Evolutionary conservation across 345 rosid species (phyloP).

Genomic region (Gossypium anomalum): DNA sequence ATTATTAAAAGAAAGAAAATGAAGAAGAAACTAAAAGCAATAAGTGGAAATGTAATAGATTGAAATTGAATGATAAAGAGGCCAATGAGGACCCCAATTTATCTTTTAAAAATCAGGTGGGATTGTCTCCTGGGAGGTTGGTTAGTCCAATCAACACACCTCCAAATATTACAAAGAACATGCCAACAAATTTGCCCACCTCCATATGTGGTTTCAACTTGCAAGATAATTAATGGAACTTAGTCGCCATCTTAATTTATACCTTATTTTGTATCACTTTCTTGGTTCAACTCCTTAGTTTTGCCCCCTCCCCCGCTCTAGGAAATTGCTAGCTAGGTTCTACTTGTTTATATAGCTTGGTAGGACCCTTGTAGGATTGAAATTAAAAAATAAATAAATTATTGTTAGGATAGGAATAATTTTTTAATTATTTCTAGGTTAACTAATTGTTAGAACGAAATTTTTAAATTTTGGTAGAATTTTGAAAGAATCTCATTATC

Average conservation of each 20-base stretch:
- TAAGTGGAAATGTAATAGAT: background rate
- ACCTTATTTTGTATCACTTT: background rate
- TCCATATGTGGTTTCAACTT: background rate
- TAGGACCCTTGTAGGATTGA: background rate
- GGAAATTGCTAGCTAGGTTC: background rate
- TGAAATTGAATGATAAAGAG: background rate
- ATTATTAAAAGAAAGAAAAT: constrained; percentile 5
- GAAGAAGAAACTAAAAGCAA: constrained; percentile 10
- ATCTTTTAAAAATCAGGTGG: constrained; percentile 29
- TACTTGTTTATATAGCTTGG: background rate
- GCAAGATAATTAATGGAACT: background rate
- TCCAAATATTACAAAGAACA: constrained; percentile 12
- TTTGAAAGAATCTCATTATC: no score
- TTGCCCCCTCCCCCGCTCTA: background rate
- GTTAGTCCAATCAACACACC: constrained; percentile 28
- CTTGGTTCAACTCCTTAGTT: background rate
- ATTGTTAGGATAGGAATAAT: no score
- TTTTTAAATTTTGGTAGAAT: no score
- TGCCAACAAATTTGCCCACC: constrained; percentile 6
- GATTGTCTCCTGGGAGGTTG: constrained; percentile 37
- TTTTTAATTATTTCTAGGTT: no score
- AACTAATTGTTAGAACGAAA: no score
- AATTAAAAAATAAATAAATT: no score
- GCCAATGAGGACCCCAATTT: constrained; percentile 26
- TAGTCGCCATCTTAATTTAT: constrained; percentile 2